Conservation (phyloP, 208 protist species). For the Angomonas deanei region DNA sequence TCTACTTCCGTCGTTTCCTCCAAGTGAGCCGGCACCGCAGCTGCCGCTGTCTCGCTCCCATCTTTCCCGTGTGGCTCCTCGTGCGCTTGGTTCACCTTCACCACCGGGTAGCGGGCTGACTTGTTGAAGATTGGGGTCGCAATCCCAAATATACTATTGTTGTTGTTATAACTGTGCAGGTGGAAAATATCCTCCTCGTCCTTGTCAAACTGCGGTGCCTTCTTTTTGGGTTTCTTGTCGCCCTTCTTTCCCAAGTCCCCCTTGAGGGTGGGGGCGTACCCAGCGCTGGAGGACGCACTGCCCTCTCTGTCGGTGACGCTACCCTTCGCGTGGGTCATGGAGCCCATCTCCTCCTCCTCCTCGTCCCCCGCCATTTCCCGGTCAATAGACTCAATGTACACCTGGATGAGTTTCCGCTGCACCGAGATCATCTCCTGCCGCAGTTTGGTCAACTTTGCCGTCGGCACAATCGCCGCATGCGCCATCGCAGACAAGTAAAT, state of each 20-base stretch:
- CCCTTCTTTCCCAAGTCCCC: too few species aligned
- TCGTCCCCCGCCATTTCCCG: constrained; percentile 33
- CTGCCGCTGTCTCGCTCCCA: too few species aligned
- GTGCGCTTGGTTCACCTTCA: too few species aligned
- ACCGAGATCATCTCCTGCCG: constrained; percentile 62
- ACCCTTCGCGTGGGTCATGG: neutral
- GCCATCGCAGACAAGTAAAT: constrained; percentile 65
- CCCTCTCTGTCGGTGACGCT: neutral
- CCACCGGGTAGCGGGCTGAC: too few species aligned
- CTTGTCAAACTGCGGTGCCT: neutral
- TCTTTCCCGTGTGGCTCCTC: too few species aligned
- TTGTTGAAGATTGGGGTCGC: neutral
- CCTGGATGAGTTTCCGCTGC: constrained; percentile 47
- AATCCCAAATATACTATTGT: neutral
- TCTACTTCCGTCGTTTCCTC: too few species aligned
- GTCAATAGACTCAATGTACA: constrained; percentile 67
- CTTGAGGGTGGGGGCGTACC: too few species aligned
- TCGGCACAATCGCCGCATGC: constrained; percentile 64
- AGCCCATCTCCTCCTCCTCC: constrained; percentile 27
- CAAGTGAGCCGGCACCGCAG: too few species aligned
- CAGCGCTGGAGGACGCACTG: too few species aligned
- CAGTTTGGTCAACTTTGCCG: constrained; percentile 62
- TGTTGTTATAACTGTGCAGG: neutral
- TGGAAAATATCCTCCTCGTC: neutral
- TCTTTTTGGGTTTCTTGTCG: neutral